Conservation (phyloP, 164 flowering plant species). For the Euptelea pleiosperma region DNA sequence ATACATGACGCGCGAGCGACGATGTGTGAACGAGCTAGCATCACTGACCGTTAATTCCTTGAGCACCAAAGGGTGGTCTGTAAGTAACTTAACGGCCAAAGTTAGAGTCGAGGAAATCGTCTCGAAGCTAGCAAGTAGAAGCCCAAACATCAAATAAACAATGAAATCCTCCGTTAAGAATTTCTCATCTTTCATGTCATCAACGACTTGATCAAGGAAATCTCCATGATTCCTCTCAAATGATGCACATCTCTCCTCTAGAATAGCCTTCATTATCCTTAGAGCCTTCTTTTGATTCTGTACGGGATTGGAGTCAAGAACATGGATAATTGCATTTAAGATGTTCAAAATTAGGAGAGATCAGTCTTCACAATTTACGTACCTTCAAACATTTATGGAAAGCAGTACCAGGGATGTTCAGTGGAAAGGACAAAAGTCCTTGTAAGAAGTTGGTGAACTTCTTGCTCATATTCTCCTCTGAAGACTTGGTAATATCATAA, state of each 20-base stretch:
- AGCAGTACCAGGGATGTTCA: slow-evolving; percentile 33
- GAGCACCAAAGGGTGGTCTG: too few species aligned
- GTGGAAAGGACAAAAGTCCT: slow-evolving; percentile 33
- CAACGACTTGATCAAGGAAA: slow-evolving; percentile 45
- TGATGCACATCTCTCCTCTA: slow-evolving; percentile 47
- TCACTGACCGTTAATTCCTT: slow-evolving; percentile 48
- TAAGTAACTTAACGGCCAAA: slow-evolving; percentile 16
- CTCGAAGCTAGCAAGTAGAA: slow-evolving; percentile 32
- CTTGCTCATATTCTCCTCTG: slow-evolving; percentile 16
- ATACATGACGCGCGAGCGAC: too few species aligned
- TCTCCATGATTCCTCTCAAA: slow-evolving; percentile 46
- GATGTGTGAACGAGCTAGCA: too few species aligned
- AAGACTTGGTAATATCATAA: slow-evolving; percentile 15
- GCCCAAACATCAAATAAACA: slow-evolving; percentile 25
- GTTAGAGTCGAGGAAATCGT: slow-evolving; percentile 26
- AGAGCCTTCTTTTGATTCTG: slow-evolving; percentile 81
- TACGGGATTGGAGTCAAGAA: background rate
- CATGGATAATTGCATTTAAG: background rate
- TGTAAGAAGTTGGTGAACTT: slow-evolving; percentile 22
- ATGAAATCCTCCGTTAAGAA: slow-evolving; percentile 25
- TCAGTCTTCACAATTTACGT: background rate
- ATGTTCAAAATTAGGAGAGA: background rate
- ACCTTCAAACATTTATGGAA: slow-evolving; percentile 30
- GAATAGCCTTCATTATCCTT: slow-evolving; percentile 55
- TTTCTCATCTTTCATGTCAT: slow-evolving; percentile 26